Evolutionary conservation across 75 land plant species (phyloP).

Genomic region (Chamaecyparis obtusa): DNA sequence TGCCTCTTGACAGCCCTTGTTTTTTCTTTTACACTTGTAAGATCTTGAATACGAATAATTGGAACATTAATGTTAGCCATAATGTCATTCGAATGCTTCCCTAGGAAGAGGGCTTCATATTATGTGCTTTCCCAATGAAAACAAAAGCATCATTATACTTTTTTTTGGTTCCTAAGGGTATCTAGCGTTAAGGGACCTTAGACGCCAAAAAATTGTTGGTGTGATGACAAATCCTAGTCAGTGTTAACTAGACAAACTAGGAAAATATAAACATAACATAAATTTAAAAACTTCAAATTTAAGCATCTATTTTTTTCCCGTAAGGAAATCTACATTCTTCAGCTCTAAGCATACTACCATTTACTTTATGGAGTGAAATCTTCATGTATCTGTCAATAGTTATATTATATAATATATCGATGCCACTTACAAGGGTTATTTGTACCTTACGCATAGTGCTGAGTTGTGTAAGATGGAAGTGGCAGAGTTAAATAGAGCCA

Average conservation of each 20-base stretch:
- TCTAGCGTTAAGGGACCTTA: background rate
- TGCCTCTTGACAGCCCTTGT: background rate
- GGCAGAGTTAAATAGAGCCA: background rate
- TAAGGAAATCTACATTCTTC: background rate
- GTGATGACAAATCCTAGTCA: background rate
- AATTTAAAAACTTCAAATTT: background rate
- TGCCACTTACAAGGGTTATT: background rate
- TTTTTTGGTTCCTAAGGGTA: background rate
- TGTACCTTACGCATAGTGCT: background rate
- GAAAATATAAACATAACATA: background rate
- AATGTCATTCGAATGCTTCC: background rate
- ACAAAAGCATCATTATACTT: background rate
- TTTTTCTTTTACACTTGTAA: background rate
- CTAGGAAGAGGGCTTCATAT: background rate
- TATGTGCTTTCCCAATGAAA: too few species aligned
- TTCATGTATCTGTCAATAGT: background rate
- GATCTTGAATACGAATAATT: background rate
- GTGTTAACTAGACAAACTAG: background rate
- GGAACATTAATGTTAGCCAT: background rate
- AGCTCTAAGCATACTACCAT: background rate
- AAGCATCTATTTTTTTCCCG: background rate
- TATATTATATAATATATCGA: background rate
- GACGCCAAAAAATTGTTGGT: background rate
- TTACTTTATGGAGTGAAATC: background rate
- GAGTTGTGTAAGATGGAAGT: background rate